Base-by-base conservation (phyloP, 345 rosid species). In the Citrus reticulata region DNA sequence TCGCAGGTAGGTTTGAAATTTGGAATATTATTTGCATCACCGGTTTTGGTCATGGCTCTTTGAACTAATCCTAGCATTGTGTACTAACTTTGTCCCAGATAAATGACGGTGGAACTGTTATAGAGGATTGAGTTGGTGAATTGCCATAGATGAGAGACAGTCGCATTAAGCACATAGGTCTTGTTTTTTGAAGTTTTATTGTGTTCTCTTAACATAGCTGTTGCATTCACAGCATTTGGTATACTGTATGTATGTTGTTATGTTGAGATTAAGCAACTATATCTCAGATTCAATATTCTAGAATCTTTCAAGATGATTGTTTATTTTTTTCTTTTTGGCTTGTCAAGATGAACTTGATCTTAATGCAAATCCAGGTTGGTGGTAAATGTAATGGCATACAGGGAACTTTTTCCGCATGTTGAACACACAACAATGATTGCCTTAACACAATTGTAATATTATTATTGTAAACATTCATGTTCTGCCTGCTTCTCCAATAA, bases 1-100 rank as follows among this genome's bases (percentile, higher is more conserved):
- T 77, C 17, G 16, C 78, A 73, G 90, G 87, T 85, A 71, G 49
- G 59, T 72, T 68, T 32, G 79, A 40, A 68, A 20, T 74, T 62
- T 57, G 60, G 60, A 40, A 34, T 46, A 29, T 51, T 73, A 39
- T 19, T 70, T 46, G 27, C 65, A 2, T 65, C 25, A 25, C 30
- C 57, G 49, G 22, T 10, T 4, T 20, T 8, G 54, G 9, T 51
- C 39, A 10, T 37, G 37, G 60, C 62, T 65, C 72, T 60, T 78
- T 9, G 65, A 55, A 59, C 76, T 77, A 55, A 58, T 34, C 13
- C 62, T 7, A 4, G 25, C 42, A 34, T 8, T 9, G 1, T 78
- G 9, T 69, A n/a, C 30, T 67, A 24, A 8, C 42, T 24, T 10
- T n/a, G 60, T 72, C 37, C 25, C 78, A 85, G 84, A 80, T 49